Base-by-base conservation (phyloP, 495 filamentous ascomycete genomes). In the Penicillium samsonianum region DNA sequence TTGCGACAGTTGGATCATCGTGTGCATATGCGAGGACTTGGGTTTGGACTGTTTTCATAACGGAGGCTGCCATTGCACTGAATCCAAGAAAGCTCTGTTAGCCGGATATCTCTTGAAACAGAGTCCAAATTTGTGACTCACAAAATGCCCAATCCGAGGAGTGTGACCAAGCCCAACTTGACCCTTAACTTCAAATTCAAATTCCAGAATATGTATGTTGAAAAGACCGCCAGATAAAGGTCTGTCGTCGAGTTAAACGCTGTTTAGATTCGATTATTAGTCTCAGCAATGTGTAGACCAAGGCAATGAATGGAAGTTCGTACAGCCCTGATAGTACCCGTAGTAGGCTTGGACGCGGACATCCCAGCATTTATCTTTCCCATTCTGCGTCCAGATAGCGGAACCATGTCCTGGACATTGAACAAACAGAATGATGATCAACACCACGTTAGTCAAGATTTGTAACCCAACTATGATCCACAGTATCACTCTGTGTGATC, bases 171-270 rank as follows among this genome's bases (percentile, higher is more conserved):
- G n/a, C 75, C 74, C 4, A 81, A 35, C 64, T 82, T 83, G 49
- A 80, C 72, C 33, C 65, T 68, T 12, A 69, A 22, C 4, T 69
- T 62, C 28, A 83, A 55, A 43, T 80, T 75, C 45, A 83, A 52
- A 38, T 62, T 68, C 67, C 68, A 80, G 47, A 82, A 76, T 22
- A 80, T 68, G 22, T 67, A 62, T 4, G 71, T 70, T 8, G 80
- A 78, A 52, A 80, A 80, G 0, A 73, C 55, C n/a, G 80, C 79
- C 30, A 83, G 73, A 30, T 77, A 79, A 1, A 82, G 62, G 49
- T 83, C 80, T 12, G 72, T 67, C n/a, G 72, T 57, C 4, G 73
- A 69, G 23, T 77, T 79, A 62, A 77, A 77, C 4, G 68, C 77
- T 78, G 44, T 50, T 12, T 30, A 3, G 9, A 14, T 14, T 33